These are phyloP conservation scores for Edaphochlamys debaryana DNA, from an alignment of 139 green algal genomes.

Conservation along the genomic window DNA sequence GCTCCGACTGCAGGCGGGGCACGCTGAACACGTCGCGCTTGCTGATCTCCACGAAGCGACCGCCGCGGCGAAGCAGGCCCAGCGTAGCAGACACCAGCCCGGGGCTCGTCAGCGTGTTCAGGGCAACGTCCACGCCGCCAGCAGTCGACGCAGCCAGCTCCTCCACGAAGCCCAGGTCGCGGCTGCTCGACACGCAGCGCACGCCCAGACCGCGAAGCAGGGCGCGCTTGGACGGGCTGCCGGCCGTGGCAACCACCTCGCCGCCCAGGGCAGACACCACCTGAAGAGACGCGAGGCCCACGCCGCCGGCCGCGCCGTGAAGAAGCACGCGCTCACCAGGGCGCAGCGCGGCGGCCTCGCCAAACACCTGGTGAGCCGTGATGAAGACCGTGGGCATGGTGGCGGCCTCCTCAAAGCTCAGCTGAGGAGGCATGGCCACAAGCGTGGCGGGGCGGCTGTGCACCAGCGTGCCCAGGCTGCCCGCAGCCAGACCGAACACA, in stretches of 20 bases:
- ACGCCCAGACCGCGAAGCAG: slow-evolving; percentile 72
- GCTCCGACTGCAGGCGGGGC: slow-evolving; percentile 72
- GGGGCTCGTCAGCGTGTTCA: slow-evolving; percentile 89
- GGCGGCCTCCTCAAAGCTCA: slow-evolving; percentile 79
- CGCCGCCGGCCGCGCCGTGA: slow-evolving; percentile 81
- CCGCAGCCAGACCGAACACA: slow-evolving; percentile 86
- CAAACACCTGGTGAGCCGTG: slow-evolving; percentile 75
- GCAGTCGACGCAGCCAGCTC: slow-evolving; percentile 48
- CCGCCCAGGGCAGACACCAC: slow-evolving; percentile 56
- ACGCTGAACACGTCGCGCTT: slow-evolving; percentile 89
- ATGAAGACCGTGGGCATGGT: slow-evolving; percentile 86
- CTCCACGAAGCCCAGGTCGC: slow-evolving; percentile 74
- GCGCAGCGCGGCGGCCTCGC: slow-evolving; percentile 34
- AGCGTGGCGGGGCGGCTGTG: slow-evolving; percentile 56
- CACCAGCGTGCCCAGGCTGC: slow-evolving; percentile 78
- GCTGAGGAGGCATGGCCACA: slow-evolving; percentile 69
- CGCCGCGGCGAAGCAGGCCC: slow-evolving; percentile 62
- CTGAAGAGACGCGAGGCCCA: slow-evolving; percentile 84
- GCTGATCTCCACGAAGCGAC: slow-evolving; percentile 85
- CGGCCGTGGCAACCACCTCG: slow-evolving; percentile 70
- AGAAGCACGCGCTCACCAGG: slow-evolving; percentile 69
- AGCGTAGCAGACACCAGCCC: slow-evolving; percentile 84
- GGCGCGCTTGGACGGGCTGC: slow-evolving; percentile 75
- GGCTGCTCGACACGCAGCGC: slow-evolving; percentile 61
- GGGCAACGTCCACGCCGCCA: slow-evolving; percentile 56